A percentile compares a stretch with the other conserved stretches of the same genome.
These are phyloP conservation scores for Aspergillus versicolor DNA, from an alignment of 2,329 filamentous ascomycete genomes.

Conservation along the genomic window DNA sequence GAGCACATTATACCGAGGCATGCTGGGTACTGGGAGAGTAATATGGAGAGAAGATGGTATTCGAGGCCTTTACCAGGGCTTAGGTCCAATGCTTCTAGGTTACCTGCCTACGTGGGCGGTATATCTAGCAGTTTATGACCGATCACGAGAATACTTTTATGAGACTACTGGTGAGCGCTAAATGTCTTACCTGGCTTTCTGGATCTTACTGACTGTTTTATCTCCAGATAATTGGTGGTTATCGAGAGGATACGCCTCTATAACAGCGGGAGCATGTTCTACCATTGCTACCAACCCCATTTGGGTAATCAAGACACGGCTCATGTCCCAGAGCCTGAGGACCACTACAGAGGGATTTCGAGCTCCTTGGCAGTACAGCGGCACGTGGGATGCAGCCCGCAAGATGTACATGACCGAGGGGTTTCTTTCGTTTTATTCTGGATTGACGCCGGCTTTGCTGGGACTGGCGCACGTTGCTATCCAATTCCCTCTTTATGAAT, in stretches of 20 bases:
- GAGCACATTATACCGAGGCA: constrained; percentile 71
- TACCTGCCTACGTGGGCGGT: constrained; percentile 98
- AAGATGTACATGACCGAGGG: constrained; percentile 97
- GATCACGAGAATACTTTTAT: constrained; percentile 72
- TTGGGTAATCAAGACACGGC: constrained; percentile 97
- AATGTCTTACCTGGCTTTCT: background rate
- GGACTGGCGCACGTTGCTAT: constrained; percentile 94
- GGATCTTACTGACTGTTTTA: constrained; percentile 8
- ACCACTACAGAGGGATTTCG: constrained; percentile 52
- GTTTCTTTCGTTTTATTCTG: constrained; percentile 88
- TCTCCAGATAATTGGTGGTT: constrained; percentile 69
- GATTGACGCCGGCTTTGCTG: constrained; percentile 84
- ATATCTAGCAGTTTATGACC: constrained; percentile 95
- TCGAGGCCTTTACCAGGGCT: constrained; percentile 84
- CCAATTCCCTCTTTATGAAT: constrained; percentile 95
- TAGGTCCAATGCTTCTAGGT: constrained; percentile 91
- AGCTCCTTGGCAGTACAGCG: constrained; percentile 79
- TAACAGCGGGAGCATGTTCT: constrained; percentile 87
- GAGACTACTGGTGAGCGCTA: constrained; percentile 60
- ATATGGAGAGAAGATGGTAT: constrained; percentile 90
- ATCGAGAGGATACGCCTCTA: constrained; percentile 83
- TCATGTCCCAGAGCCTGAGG: constrained; percentile 83
- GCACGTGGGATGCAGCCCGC: constrained; percentile 83
- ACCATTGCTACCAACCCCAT: constrained; percentile 96
- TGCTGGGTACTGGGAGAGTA: constrained; percentile 78